phyloP scores from a whole-genome alignment of 495 filamentous ascomycete species.

The Parachaetomium inaequale region DNA sequence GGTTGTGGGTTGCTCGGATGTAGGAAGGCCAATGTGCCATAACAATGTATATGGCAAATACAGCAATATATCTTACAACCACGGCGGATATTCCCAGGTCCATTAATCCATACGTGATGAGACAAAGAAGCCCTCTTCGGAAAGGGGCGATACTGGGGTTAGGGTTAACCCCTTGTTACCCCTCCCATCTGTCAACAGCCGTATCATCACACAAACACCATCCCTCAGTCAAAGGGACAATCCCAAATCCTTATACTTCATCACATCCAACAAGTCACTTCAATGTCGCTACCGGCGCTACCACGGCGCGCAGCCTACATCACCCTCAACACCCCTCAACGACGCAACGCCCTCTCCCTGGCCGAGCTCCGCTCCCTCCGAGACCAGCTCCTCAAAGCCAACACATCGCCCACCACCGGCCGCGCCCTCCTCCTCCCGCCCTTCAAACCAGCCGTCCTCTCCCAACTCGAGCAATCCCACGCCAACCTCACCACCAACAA shows the following conservation, averaged over 20 bases:
- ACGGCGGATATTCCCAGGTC: no score
- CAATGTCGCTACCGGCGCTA: conserved; percentile 12
- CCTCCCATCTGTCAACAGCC: neutral
- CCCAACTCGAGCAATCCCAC: conserved; percentile 4
- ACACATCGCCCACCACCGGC: conserved; percentile 21
- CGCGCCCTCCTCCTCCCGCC: conserved; percentile 25
- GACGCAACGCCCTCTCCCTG: conserved; percentile 29
- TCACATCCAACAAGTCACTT: neutral
- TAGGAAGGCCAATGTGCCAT: no score
- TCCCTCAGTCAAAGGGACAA: neutral
- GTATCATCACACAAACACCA: neutral
- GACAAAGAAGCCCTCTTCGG: neutral
- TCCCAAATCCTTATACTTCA: neutral
- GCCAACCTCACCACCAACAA: neutral
- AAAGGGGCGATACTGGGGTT: neutral
- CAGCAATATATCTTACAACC: no score
- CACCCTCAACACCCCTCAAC: conserved; percentile 8
- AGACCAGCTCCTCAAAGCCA: conserved; percentile 22
- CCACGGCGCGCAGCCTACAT: conserved; percentile 17
- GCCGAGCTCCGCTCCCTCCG: conserved; percentile 22
- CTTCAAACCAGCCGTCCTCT: conserved; percentile 22
- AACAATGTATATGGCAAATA: no score
- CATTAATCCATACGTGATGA: no score
- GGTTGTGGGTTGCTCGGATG: no score
- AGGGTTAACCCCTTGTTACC: neutral